Evolutionary conservation across 108 stramenopile species (phyloP), one percentile per base, ranked within the genome.

Genomic region (Licmophora abbreviata): DNA sequence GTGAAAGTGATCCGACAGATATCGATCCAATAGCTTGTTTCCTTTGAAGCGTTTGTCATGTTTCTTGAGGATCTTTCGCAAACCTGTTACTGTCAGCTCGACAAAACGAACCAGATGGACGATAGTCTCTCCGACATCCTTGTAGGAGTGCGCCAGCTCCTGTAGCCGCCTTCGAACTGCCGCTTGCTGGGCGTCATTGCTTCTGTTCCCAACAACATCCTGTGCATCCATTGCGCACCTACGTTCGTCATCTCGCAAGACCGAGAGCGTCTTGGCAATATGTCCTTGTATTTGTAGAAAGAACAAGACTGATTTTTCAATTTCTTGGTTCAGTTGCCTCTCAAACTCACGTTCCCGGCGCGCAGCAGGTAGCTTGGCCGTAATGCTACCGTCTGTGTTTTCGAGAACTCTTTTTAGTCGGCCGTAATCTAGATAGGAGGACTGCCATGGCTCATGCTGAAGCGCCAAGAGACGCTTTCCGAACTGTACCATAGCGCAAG

Each of bases 61-160:
- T 54, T 90, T 90, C 56, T 90, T 90, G 17, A 90, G 56, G n/a
- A 90, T 81, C 48, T 90, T 90, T 6, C 79, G 74, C 2, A 90
- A 34, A 7, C 70, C 81, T 18, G 76, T 78, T 32, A 76, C 51
- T 54, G 79, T 84, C 15, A 77, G 36, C 23, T 78, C 79, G 23
- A 81, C 54, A 56, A 76, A 85, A 37, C 77, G 65, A 25, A 85
- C 34, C 4, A 85, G 48, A 22, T 50, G 68, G 10, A 78, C 32
- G 12, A 85, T 41, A 35, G 73, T 59, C 14, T 35, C 38, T 14
- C 65, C 83, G 44, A 75, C 51, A 0, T 44, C 65, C 14, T 66
- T 44, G 44, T 60, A 63, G 21, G 44, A 44, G 41, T 45, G 29
- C n/a, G 66, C 14, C 8, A 69, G 28, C 10, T 44, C 27, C 36